phyloP scores from a whole-genome alignment of 768 basidiomycete genomes.

The Boletus reticuloceps region DNA sequence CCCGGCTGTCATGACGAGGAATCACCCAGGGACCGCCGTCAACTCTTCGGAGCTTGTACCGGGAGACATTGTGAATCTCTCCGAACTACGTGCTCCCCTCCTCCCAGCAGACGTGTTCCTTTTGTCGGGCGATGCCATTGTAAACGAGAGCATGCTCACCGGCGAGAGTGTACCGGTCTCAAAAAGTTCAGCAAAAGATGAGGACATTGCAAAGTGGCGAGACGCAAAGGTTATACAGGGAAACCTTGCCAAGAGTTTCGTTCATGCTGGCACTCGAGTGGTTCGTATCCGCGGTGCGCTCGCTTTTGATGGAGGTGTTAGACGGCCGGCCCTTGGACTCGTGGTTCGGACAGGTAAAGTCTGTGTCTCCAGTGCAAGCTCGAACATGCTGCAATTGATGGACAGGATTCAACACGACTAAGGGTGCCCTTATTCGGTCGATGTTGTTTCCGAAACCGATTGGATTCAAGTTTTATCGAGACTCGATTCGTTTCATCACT shows the following conservation, averaged over 20 bases:
- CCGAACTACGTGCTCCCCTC: conserved; percentile 63
- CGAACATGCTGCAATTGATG: conserved; percentile 6
- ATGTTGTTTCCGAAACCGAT: conserved; percentile 99
- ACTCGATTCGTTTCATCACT: conserved; percentile 86
- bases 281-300: conserved; percentile 75
- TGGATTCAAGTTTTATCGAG: conserved; percentile 97
- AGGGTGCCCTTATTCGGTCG: conserved; percentile 91
- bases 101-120: conserved; percentile 92
- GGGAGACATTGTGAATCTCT: conserved; percentile 91
- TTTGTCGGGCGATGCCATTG: conserved; percentile 93
- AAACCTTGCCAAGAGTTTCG: conserved; percentile 76
- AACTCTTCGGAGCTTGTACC: conserved; percentile 83
- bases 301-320: conserved; percentile 48
- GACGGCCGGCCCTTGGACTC: conserved; percentile 69
- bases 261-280: conserved; percentile 89
- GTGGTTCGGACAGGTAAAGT: conserved; percentile 80
- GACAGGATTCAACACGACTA: conserved; percentile 93
- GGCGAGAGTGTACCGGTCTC: conserved; percentile 98
- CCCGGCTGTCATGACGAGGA: neutral
- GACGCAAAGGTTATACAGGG: conserved; percentile 54
- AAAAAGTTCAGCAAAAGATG: conserved; percentile 82
- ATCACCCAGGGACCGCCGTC: conserved; percentile 55
- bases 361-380: neutral
- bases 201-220: conserved; percentile 68
- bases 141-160: conserved; percentile 99